A percentile compares a stretch with the other conserved stretches of the same genome.
These are phyloP conservation scores for Primulina huaijiensis DNA, from an alignment of 257 asterid genomes.

Conservation along the genomic window DNA sequence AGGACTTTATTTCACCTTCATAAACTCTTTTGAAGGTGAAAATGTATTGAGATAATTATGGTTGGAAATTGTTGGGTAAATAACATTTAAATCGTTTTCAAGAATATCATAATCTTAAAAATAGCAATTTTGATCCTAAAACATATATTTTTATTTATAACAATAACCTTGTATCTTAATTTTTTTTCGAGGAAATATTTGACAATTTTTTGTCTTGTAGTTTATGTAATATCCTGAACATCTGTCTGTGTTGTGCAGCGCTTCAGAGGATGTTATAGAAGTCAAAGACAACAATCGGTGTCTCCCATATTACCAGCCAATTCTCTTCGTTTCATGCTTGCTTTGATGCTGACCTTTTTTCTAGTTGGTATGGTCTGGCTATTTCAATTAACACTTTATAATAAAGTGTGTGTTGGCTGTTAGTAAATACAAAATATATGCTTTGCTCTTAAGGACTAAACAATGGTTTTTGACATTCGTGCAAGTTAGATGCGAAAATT, in stretches of 20 bases:
- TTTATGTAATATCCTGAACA: constrained; percentile 20
- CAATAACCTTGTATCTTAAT: too few relatives aligned
- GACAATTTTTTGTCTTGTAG: neutral
- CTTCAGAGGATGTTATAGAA: constrained; percentile 47
- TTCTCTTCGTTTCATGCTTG: constrained; percentile 55
- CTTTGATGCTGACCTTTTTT: constrained; percentile 62
- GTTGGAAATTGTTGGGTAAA: too few relatives aligned
- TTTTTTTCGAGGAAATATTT: too few relatives aligned
- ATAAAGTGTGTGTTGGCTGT: constrained; percentile 2
- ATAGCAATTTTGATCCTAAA: too few relatives aligned
- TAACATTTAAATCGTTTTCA: too few relatives aligned
- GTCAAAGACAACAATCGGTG: constrained; percentile 44
- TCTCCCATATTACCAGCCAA: constrained; percentile 43
- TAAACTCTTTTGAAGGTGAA: neutral
- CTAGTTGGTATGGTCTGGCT: constrained; percentile 58
- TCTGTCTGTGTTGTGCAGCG: constrained; percentile 42
- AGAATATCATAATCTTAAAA: too few relatives aligned
- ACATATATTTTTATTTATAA: too few relatives aligned
- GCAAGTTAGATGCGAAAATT: neutral
- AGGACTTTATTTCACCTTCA: neutral
- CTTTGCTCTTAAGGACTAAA: neutral
- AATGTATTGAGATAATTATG: neutral
- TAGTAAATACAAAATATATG: neutral
- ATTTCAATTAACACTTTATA: constrained; percentile 2
- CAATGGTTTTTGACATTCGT: neutral